Conservation (phyloP, 2,329 filamentous ascomycete species). For the Penicillium sp. region DNA sequence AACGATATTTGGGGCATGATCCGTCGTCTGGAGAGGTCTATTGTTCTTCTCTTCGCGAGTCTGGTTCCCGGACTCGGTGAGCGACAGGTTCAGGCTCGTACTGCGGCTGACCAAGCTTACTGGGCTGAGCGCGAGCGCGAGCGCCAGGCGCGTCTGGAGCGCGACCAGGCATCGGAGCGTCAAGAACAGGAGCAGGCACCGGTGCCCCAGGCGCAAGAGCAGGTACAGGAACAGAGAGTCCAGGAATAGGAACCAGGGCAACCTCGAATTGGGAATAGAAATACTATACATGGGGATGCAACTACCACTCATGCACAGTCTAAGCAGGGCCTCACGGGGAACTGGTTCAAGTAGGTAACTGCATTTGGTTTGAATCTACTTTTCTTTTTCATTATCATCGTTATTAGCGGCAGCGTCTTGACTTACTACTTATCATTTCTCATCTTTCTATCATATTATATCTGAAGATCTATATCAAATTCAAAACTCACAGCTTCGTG, state of each 20-base stretch:
- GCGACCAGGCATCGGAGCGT: slow-evolving; percentile 1
- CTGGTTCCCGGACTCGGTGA: slow-evolving; percentile 63
- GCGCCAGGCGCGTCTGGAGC: slow-evolving; percentile 7
- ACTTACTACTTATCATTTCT: background rate
- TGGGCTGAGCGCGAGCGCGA: slow-evolving; percentile 13
- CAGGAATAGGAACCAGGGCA: background rate
- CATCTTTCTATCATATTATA: background rate
- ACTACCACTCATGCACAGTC: background rate
- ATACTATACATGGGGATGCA: background rate
- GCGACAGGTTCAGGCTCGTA: slow-evolving; percentile 57
- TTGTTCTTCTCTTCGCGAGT: slow-evolving; percentile 63
- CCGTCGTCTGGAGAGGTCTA: slow-evolving; percentile 53
- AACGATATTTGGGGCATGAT: slow-evolving; percentile 31
- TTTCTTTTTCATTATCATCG: background rate
- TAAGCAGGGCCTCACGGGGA: background rate
- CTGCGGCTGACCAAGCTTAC: slow-evolving; percentile 48
- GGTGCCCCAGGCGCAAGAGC: background rate
- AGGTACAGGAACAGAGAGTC: background rate
- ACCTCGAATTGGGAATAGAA: background rate
- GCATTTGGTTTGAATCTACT: background rate
- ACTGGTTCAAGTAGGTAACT: background rate
- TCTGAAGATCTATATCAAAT: background rate
- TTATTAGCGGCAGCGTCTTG: background rate
- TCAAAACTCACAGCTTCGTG: slow-evolving; percentile 24
- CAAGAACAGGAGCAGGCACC: background rate